These are phyloP conservation scores for Pseudocercospora vitis DNA, from an alignment of 2,329 filamentous ascomycete genomes.

Conservation along the genomic window DNA sequence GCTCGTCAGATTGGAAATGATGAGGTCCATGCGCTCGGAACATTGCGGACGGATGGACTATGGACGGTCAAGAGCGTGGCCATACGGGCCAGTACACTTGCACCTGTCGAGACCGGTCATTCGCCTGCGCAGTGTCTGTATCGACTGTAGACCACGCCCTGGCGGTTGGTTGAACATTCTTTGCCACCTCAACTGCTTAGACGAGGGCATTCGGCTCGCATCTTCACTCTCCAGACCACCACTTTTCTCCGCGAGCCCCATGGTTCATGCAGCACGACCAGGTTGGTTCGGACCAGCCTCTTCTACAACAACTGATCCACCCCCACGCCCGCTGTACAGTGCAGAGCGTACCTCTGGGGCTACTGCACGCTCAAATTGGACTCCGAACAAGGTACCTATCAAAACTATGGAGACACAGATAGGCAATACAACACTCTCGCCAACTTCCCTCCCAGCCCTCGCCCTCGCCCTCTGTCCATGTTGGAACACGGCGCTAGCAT, in stretches of 20 bases:
- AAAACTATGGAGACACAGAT: slow-evolving; percentile 13
- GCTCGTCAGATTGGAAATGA: background rate
- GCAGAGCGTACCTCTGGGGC: slow-evolving; percentile 1
- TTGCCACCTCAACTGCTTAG: slow-evolving; percentile 18
- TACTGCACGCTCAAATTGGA: slow-evolving; percentile 13
- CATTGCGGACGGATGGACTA: slow-evolving; percentile 1
- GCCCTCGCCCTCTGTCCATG: background rate
- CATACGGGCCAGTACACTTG: too few species aligned
- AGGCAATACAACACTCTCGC: too few species aligned
- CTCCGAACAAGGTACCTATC: slow-evolving; percentile 9
- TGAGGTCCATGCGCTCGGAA: slow-evolving; percentile 1
- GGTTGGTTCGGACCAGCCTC: slow-evolving; percentile 6
- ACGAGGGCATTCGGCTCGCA: slow-evolving; percentile 7
- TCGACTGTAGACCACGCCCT: background rate
- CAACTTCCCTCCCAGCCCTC: background rate
- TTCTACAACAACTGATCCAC: slow-evolving; percentile 2
- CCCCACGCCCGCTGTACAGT: slow-evolving; percentile 18
- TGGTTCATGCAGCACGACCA: slow-evolving; percentile 18
- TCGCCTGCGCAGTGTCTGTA: too few species aligned
- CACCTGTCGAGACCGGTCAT: too few species aligned
- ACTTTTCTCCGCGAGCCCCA: slow-evolving; percentile 14
- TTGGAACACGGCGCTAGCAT: slow-evolving; percentile 9
- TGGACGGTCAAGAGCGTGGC: too few species aligned
- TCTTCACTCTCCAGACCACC: slow-evolving; percentile 11
- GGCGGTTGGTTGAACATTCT: background rate